Conservation (phyloP, 169 alveolate genomes). For the Eimeria falciformis region DNA sequence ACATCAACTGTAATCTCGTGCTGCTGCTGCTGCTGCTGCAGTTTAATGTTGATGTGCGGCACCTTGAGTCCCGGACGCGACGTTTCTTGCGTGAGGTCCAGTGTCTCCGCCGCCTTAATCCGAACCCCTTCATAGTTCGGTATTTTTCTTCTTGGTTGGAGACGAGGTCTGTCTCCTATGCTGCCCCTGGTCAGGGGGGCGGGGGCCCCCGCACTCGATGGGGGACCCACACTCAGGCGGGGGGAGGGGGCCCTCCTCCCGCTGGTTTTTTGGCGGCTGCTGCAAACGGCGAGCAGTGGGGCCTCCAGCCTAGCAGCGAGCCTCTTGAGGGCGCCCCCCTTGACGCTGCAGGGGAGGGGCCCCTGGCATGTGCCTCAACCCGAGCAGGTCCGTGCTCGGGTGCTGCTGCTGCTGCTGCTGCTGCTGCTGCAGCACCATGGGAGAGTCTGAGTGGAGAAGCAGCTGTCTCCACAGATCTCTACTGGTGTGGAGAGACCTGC, state of each 20-base stretch:
- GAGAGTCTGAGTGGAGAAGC: not conserved
- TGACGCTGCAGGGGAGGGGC: not conserved
- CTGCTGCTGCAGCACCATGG: not conserved
- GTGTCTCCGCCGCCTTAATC: conserved; percentile 62
- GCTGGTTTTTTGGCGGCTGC: too few relatives aligned
- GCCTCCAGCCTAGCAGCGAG: not conserved
- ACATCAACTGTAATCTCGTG: too few relatives aligned
- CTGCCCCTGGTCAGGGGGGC: not conserved
- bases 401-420: not conserved
- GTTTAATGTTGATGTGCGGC: conserved; percentile 37
- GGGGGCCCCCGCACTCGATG: not conserved
- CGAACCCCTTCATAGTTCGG: conserved; percentile 45
- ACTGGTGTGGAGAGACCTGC: not conserved
- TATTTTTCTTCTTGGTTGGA: conserved; percentile 55
- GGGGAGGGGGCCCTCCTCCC: not conserved
- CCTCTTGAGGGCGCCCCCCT: not conserved
- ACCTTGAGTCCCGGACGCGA: conserved; percentile 14
- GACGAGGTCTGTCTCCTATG: not conserved
- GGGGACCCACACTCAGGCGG: not conserved
- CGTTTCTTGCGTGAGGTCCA: conserved; percentile 39
- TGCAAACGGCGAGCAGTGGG: not conserved
- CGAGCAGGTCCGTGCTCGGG: not conserved
- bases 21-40: conserved; percentile 31
- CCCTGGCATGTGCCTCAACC: too few relatives aligned
- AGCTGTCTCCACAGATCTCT: not conserved